Base-by-base conservation (phyloP, 202 grass and related monocot genomes). In the Elaeis oleifera region DNA sequence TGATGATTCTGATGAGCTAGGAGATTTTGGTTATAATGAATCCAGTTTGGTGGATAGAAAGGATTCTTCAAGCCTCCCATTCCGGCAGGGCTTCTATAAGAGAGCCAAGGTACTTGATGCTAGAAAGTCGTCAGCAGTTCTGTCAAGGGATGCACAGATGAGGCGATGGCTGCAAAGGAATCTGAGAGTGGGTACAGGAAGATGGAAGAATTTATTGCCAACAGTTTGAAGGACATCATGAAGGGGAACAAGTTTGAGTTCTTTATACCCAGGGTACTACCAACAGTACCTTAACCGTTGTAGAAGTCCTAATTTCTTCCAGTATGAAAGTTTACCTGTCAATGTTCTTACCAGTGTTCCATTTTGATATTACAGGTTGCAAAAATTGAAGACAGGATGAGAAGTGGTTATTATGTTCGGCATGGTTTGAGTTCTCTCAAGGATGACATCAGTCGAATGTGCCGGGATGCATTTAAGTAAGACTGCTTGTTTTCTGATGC, bases 111-210 rank as follows among this genome's bases (percentile, higher is more conserved):
- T 88, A 75, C 81, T 84, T 68, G 85, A 99, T 89, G 80, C 88
- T 64, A 99, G 84, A 82, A 99, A 89, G 70, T 91, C 92, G 2
- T 88, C 87, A 20, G 94, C 75, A 3, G 68, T 97, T 79, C 79
- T 92, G 71, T 97, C 94, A 0, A 82, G 85, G 74, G 94, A 99
- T 91, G 94, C 94, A 60, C 88, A 99, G 59, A 89, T 99, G 85
- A 89, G 89, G 71, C 88, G 80, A 60, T 84, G 86, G 85, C 80
- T 97, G 64, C 88, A 97, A 79, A 86, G 82, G 51, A 90, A 61
- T 83, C 94, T 4, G 84, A 89, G 72, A 86, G 77, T 65, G 58
- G 83, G 56, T 99, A 99, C 60, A 83, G 75, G 50, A 91, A 86
- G 74, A 91, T 87, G 79, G 77, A 88, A 70, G 87, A 91, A 59